Conservation (phyloP, 345 rosid species). For the Draba incana region DNA sequence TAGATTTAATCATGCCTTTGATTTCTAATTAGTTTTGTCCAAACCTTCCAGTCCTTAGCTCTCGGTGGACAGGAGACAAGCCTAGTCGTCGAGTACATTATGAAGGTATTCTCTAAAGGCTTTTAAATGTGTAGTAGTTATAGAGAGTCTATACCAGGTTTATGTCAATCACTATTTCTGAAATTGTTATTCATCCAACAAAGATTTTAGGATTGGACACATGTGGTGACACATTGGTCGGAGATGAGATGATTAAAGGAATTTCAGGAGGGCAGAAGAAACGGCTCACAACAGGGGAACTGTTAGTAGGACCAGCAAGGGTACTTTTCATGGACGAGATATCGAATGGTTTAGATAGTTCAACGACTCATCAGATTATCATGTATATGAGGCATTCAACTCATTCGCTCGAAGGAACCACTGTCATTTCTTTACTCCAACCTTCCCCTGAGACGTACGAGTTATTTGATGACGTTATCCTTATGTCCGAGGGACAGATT, state of each 20-base stretch:
- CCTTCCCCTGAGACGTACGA: constrained; percentile 96
- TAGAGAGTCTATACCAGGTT: too few species aligned
- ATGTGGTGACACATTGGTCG: constrained; percentile 95
- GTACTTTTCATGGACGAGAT: constrained; percentile 99
- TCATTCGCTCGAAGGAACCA: constrained; percentile 78
- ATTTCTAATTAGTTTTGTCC: background rate
- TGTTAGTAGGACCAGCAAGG: constrained; percentile 94
- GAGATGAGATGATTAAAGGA: constrained; percentile 98
- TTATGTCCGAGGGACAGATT: constrained; percentile 92
- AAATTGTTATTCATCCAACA: constrained; percentile 62
- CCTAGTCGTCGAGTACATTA: constrained; percentile 84
- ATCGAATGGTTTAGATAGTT: constrained; percentile 95
- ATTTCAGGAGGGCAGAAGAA: constrained; percentile 99
- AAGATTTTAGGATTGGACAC: constrained; percentile 98
- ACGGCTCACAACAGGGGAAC: constrained; percentile 98
- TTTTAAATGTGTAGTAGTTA: background rate
- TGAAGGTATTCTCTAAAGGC: constrained; percentile 73
- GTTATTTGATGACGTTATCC: constrained; percentile 89
- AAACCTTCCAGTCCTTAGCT: constrained; percentile 68
- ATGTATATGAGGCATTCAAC: constrained; percentile 89
- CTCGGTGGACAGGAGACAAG: constrained; percentile 84
- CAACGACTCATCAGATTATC: constrained; percentile 91
- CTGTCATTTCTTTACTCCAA: constrained; percentile 85
- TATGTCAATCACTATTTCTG: constrained; percentile 35
- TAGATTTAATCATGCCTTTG: background rate